phyloP scores from a whole-genome alignment of 2,329 filamentous ascomycete genomes.

The Diplodia intermedia region DNA sequence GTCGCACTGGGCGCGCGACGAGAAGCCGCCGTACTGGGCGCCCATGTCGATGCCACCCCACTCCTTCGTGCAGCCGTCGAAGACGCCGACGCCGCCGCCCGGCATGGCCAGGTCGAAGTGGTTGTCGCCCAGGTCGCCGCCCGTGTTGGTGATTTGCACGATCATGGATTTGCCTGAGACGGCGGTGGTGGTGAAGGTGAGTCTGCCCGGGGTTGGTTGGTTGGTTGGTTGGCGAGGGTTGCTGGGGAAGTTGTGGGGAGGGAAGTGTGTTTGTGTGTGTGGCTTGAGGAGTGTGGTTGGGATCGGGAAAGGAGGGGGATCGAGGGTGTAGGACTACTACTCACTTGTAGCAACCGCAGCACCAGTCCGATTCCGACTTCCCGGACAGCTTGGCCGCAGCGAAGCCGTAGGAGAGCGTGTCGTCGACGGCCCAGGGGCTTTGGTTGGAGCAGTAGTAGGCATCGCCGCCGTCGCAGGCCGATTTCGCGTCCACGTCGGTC shows the following conservation, averaged over 20 bases:
- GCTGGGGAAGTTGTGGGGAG: background rate
- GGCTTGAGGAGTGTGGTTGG: too few relatives aligned
- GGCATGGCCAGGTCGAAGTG: slow-evolving; percentile 64
- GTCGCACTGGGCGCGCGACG: slow-evolving; percentile 59
- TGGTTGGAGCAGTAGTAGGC: slow-evolving; percentile 68
- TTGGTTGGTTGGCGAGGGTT: background rate
- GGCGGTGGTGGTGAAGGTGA: slow-evolving; percentile 63
- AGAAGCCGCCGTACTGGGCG: slow-evolving; percentile 65
- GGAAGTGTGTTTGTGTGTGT: too few relatives aligned
- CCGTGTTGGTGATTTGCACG: slow-evolving; percentile 68
- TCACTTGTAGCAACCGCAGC: slow-evolving; percentile 66
- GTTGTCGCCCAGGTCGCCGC: slow-evolving; percentile 62
- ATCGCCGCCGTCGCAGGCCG: slow-evolving; percentile 60
- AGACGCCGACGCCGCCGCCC: slow-evolving; percentile 64
- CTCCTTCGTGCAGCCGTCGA: slow-evolving; percentile 60
- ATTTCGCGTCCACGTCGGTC: slow-evolving; percentile 56
- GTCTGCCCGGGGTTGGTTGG: slow-evolving; percentile 38
- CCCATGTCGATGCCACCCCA: slow-evolving; percentile 62
- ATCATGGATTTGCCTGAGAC: slow-evolving; percentile 66
- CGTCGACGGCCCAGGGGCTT: slow-evolving; percentile 64
- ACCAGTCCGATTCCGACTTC: slow-evolving; percentile 63
- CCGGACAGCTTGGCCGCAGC: slow-evolving; percentile 65
- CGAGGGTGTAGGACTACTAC: slow-evolving; percentile 22
- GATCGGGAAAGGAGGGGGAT: background rate
- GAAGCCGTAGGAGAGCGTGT: slow-evolving; percentile 65